Base-by-base conservation (phyloP, 257 asterid genomes). In the Thymus mandschuricus region DNA sequence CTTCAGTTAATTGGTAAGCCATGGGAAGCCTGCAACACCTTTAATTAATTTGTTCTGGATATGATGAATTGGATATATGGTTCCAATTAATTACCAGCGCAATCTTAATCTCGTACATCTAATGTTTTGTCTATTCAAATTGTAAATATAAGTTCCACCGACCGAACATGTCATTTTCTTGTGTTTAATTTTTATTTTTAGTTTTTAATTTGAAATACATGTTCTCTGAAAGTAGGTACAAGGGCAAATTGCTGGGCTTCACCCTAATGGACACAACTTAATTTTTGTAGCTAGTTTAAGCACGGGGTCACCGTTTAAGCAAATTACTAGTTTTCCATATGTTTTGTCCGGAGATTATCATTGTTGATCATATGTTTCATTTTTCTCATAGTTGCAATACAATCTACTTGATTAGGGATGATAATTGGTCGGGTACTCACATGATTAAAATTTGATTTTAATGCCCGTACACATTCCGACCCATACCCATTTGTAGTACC, bases 21-120 rank as follows among this genome's bases (percentile, higher is more conserved):
- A 40, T 75, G 79, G 79, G 79, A 75, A 50, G 70, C 57, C 64
- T 67, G 38, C 79, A 49, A 57, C 78, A 34, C 21, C 61, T 67
- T 60, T 30, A 41, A 74, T 67, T 46, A 28, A n/a, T 21, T 21
- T 21, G 21, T 21, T 67, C 64, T 67, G 58, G 33, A 66, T 7
- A 51, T 29, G 28, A 31, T 2, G 2, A 21, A 21, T 41, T 10
- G 5, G 10, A 1, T 58, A 21, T 21, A 21, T 21, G 21, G 8
- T 56, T 58, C 1, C 49, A 44, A 44, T 21, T n/a, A 33, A 35
- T 35, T 61, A 61, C 11, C 15, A 6, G n/a, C 33, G 38, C 31
- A 51, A 15, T 51, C 4, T 51, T 51, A 2, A 52, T 51, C 31
- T 54, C 13, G 60, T 28, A 29, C 35, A 27, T 55, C 8, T 9